Base-by-base conservation (phyloP, 345 rosid species). In the Hypericum perforatum region DNA sequence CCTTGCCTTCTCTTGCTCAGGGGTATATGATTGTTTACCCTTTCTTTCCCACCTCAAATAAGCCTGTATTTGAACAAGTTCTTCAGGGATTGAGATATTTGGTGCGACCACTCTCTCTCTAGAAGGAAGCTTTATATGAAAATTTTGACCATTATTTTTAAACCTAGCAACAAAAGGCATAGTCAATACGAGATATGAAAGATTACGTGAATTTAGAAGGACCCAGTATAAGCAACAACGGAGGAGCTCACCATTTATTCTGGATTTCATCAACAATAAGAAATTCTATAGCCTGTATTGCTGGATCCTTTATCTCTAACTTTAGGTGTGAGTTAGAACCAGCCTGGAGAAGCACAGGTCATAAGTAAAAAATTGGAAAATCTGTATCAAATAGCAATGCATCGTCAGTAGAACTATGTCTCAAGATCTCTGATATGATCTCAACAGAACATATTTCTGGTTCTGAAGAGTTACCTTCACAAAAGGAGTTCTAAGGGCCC, bases 31-130 rank as follows among this genome's bases (percentile, higher is more conserved):
- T 73, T 80, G 94, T 82, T 85, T 94, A 56, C 99, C 97, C 29
- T 78, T 94, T 74, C 91, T 80, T 76, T 94, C 99, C 99, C 99
- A 94, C 70, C 94, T 80, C 53, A 85, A 39, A 79, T 88, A 88
- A 36, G 99, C 82, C 71, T 94, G 99, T 65, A 80, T 52, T 70
- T 86, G 97, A 60, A 94, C 95, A 72, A 94, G 99, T 39, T 92
- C 96, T 67, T 85, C 96, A 63, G 96, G 96, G 72, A 88, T 74
- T 55, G 81, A 67, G 54, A 70, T 64, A 58, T 72, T 79, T 32
- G 73, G 64, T 42, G 52, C 38, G 2, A 40, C 53, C 63, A 43
- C 51, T 61, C 71, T 71, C 70, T 73, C 70, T 63, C 68, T 75
- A 57, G 37, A 45, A 11, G 89, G 87, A 69, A 94, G 64, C 68